Conservation (phyloP, 768 basidiomycete genomes). For the Chiua virens region DNA sequence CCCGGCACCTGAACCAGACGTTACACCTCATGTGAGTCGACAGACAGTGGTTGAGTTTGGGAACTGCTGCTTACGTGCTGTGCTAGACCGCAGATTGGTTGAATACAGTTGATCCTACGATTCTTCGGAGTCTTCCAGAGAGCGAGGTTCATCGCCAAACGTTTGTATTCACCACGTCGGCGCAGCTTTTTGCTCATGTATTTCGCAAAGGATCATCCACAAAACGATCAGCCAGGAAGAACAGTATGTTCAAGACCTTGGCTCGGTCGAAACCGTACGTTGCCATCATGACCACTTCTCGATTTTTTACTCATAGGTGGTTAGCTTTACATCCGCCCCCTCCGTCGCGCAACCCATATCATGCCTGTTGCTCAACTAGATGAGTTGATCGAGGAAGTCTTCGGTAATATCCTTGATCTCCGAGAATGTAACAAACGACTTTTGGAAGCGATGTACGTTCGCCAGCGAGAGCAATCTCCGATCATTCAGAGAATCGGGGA, state of each 20-base stretch:
- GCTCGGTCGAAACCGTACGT: conserved; percentile 71
- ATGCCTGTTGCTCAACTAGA: conserved; percentile 60
- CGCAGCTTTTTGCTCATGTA: neutral
- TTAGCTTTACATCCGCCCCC: conserved; percentile 56
- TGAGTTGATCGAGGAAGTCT: conserved; percentile 86
- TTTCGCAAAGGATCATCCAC: conserved; percentile 59
- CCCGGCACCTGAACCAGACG: conserved; percentile 28
- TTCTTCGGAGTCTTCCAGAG: conserved; percentile 60
- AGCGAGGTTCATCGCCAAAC: conserved; percentile 84
- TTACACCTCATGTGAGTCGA: conserved; percentile 30
- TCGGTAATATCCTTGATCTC: conserved; percentile 87
- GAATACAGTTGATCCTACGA: conserved; percentile 45
- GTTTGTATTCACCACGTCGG: conserved; percentile 26
- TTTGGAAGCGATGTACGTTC: conserved; percentile 83
- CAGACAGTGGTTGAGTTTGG: conserved; percentile 24
- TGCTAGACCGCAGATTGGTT: conserved; percentile 50
- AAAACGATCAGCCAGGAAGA: conserved; percentile 88
- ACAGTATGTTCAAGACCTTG: conserved; percentile 86
- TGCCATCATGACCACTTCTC: conserved; percentile 6
- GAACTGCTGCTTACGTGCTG: neutral
- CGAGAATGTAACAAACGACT: conserved; percentile 78
- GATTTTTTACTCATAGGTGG: conserved; percentile 33
- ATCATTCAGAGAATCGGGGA: conserved; percentile 87
- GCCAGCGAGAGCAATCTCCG: conserved; percentile 79
- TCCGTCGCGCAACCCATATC: conserved; percentile 55